Conservation (phyloP, 2,329 filamentous ascomycete genomes). For the Hypoxylon sp. region DNA sequence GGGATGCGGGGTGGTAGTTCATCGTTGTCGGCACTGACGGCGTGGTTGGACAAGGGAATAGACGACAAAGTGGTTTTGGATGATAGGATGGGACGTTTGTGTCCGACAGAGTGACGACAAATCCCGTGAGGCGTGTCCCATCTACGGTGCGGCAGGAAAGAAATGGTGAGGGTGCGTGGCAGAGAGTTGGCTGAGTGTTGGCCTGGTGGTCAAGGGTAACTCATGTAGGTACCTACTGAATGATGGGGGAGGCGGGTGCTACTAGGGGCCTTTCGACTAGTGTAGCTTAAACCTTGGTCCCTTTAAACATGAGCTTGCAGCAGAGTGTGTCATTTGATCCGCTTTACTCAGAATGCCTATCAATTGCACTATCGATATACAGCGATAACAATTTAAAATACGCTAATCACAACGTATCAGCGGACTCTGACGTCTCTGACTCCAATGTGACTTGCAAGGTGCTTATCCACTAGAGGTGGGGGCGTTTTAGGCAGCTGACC, state of each 20-base stretch:
- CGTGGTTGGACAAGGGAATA: slow-evolving; percentile 23
- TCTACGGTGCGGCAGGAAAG: slow-evolving; percentile 13
- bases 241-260: slow-evolving; percentile 21
- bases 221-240: slow-evolving; percentile 5
- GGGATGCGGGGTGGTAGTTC: slow-evolving; percentile 54
- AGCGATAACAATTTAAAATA: slow-evolving; percentile 36
- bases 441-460: slow-evolving; percentile 37
- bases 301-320: slow-evolving; percentile 37
- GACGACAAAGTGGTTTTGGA: slow-evolving; percentile 4
- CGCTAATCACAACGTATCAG: slow-evolving; percentile 35
- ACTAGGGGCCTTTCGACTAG: neutral
- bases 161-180: slow-evolving; percentile 23
- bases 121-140: slow-evolving; percentile 24
- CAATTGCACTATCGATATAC: slow-evolving; percentile 44
- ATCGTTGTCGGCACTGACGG: slow-evolving; percentile 50
- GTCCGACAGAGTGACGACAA: slow-evolving; percentile 16
- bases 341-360: slow-evolving; percentile 38
- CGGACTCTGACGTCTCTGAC: slow-evolving; percentile 20
- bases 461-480: slow-evolving; percentile 34
- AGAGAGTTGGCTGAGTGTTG: neutral
- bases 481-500: slow-evolving; percentile 45
- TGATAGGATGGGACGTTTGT: slow-evolving; percentile 25
- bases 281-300: slow-evolving; percentile 20
- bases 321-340: slow-evolving; percentile 48
- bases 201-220: slow-evolving; percentile 12